These are phyloP conservation scores for Pyrus communis DNA, from an alignment of 306 rosid genomes.

Conservation along the genomic window DNA sequence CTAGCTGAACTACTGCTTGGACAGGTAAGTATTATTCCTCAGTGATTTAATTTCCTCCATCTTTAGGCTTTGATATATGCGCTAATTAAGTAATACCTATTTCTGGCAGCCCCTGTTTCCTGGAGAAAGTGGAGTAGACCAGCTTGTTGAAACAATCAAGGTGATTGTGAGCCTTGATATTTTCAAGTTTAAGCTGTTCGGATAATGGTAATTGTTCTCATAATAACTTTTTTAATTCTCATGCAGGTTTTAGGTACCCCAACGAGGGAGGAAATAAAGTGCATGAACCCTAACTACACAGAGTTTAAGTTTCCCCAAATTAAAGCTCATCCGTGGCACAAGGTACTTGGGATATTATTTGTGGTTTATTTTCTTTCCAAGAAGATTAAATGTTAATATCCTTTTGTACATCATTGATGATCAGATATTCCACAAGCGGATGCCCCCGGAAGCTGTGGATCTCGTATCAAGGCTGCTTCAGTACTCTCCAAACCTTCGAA, in stretches of 20 bases:
- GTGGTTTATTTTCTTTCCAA: background rate
- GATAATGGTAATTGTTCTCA: background rate
- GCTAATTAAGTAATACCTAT: background rate
- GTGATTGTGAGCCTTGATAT: constrained; percentile 28
- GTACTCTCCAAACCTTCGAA: constrained; percentile 90
- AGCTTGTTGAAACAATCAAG: constrained; percentile 87
- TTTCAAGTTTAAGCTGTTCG: background rate
- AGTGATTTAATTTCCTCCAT: background rate
- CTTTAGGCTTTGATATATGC: background rate
- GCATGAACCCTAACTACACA: constrained; percentile 95
- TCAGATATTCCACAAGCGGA: constrained; percentile 83
- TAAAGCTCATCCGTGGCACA: constrained; percentile 97
- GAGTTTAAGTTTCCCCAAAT: constrained; percentile 92
- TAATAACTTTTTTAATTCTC: background rate
- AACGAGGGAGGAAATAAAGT: constrained; percentile 93
- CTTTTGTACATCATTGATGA: constrained; percentile 9
- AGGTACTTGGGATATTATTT: constrained; percentile 37
- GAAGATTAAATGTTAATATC: background rate
- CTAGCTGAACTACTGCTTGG: constrained; percentile 90
- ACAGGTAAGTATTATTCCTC: constrained; percentile 44
- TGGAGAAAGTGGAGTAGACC: constrained; percentile 93
- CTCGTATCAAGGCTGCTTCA: constrained; percentile 90
- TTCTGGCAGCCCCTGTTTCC: constrained; percentile 78
- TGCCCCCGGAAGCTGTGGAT: constrained; percentile 97
- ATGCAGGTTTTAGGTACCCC: constrained; percentile 96